Base-by-base conservation (phyloP, 1,139 yeast genomes). In the Citeromyces hawaiiensis region DNA sequence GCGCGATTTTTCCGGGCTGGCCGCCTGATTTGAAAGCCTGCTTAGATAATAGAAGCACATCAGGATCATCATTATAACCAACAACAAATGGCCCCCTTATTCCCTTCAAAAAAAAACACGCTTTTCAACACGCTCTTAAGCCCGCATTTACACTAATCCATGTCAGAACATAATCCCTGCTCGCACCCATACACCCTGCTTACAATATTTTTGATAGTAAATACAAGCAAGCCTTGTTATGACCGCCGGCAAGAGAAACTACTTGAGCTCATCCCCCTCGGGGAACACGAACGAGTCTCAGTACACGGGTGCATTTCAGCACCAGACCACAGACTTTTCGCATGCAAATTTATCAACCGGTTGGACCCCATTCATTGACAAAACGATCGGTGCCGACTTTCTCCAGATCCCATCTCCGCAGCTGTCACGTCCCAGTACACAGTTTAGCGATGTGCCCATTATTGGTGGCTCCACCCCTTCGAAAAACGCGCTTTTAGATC, bases 181-280 rank as follows among this genome's bases (percentile, higher is more conserved):
- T 23, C 27, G 27, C 27, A 23, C 27, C 27, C 27, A 3, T 23
- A 30, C 34, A 13, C 34, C 34, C 16, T 30, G 34, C 17, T 30
- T 30, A 30, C 34, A 30, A 14, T 7, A 30, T 30, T 10, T 16
- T 13, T 30, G 10, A 13, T 5, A 13, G 34, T 37, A 32, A 14
- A 27, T 36, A 41, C 37, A 27, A 36, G 41, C 39, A 39, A 43
- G 36, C 42, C 35, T 35, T 31, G 34, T 38, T 36, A 33, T 43
- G 39, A 7, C 45, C 21, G 6, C 45, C 21, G 6, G 40, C 35
- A 27, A 40, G 18, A 36, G 27, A 16, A 37, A 44, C 39, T 46
- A 37, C 44, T 31, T 45, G 35, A 48, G 53, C 38, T 52, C 55
- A 11, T 51, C 55, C 34, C 55, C 55, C 8, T 45, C 54, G 7